phyloP scores from a whole-genome alignment of 257 asterid species.

The Ajuga chamaepitys region DNA sequence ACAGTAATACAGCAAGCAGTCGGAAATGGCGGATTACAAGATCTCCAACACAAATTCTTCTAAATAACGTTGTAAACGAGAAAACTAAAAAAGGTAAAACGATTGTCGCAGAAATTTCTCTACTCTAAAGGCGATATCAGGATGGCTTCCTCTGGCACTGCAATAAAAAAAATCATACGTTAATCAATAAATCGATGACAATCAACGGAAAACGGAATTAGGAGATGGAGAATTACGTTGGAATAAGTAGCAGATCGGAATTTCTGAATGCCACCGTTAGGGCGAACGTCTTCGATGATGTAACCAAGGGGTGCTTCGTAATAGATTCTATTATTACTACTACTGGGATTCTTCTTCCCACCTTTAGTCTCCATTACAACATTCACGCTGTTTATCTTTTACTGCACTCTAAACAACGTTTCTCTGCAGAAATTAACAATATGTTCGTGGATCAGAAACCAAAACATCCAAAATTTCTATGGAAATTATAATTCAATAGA shows the following conservation, averaged over 20 bases:
- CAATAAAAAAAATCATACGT: background rate
- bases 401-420: background rate
- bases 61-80: too few species aligned
- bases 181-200: background rate
- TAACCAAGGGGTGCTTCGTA: conserved; percentile 46
- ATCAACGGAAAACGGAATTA: background rate
- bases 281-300: conserved; percentile 49
- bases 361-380: conserved; percentile 17
- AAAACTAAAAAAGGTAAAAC: too few species aligned
- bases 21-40: too few species aligned
- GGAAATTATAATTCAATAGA: background rate
- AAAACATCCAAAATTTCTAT: too few species aligned
- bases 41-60: too few species aligned
- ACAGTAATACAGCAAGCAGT: background rate
- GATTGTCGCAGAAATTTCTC: background rate
- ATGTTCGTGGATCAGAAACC: background rate
- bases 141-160: conserved; percentile 7
- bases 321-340: conserved; percentile 1
- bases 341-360: conserved; percentile 3
- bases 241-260: conserved; percentile 48
- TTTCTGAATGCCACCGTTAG: conserved; percentile 39
- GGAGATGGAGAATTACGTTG: conserved; percentile 14
- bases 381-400: background rate
- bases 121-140: background rate
- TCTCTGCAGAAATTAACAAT: background rate